These are phyloP conservation scores for Verticillium dahliae DNA, from an alignment of 2,329 filamentous ascomycete genomes.

Conservation along the genomic window DNA sequence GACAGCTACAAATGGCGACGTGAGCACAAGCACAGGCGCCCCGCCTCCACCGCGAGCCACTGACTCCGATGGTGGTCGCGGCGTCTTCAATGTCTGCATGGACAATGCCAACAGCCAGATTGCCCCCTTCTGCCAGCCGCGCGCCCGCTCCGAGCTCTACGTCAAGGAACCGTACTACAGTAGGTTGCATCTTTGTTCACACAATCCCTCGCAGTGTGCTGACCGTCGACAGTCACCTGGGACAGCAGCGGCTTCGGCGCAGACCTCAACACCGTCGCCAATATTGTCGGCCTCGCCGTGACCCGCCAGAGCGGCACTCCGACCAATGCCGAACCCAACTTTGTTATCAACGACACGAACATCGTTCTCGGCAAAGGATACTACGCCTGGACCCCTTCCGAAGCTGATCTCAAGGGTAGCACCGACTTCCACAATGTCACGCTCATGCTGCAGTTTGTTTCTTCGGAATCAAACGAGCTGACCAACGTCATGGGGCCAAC, in stretches of 20 bases:
- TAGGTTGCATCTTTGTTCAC: slow-evolving; percentile 9
- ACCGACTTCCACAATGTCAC: slow-evolving; percentile 8
- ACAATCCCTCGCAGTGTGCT: background rate
- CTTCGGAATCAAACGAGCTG: slow-evolving; percentile 9
- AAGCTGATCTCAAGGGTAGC: slow-evolving; percentile 13
- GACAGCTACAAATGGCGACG: slow-evolving; percentile 12
- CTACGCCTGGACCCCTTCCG: slow-evolving; percentile 17
- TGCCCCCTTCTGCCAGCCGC: slow-evolving; percentile 25
- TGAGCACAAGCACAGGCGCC: slow-evolving; percentile 22
- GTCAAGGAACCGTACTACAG: slow-evolving; percentile 25
- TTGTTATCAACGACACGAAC: slow-evolving; percentile 9
- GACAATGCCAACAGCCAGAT: slow-evolving; percentile 10
- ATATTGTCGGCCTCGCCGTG: slow-evolving; percentile 12
- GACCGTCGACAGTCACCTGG: slow-evolving; percentile 23
- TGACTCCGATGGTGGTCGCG: slow-evolving; percentile 14
- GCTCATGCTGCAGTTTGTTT: slow-evolving; percentile 15
- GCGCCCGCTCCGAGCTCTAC: slow-evolving; percentile 18
- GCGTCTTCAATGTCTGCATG: slow-evolving; percentile 21
- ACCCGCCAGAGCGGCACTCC: slow-evolving; percentile 3
- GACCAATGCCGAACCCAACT: slow-evolving; percentile 5
- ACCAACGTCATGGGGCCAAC: slow-evolving; percentile 15
- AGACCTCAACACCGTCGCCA: slow-evolving; percentile 10
- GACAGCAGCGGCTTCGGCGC: slow-evolving; percentile 17
- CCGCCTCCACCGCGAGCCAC: slow-evolving; percentile 23
- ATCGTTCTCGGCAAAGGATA: slow-evolving; percentile 20